A percentile compares a stretch with the other conserved stretches of the same genome.
Evolutionary conservation across 768 basidiomycete species (phyloP).

Genomic region (Strobilomyces dryophilus): DNA sequence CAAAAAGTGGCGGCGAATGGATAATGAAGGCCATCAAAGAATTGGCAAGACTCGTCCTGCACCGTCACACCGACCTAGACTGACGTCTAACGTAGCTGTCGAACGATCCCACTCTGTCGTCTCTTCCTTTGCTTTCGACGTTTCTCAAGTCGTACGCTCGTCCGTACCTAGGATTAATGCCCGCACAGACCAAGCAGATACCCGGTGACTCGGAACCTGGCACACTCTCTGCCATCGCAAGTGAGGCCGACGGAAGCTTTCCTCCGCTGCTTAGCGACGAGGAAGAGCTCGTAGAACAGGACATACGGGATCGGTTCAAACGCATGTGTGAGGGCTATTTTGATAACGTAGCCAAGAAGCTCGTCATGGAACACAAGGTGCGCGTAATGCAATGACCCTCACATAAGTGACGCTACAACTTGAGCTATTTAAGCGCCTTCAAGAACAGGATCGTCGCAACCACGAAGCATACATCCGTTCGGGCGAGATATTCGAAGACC

Average conservation of each 20-base stretch:
- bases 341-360: constrained; percentile 85
- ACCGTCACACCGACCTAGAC: constrained; percentile 11
- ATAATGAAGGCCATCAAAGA: constrained; percentile 86
- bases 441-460: constrained; percentile 95
- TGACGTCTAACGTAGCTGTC: constrained; percentile 55
- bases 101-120: constrained; percentile 81
- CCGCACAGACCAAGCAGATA: constrained; percentile 57
- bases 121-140: constrained; percentile 83
- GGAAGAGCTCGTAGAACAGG: constrained; percentile 79
- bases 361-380: constrained; percentile 89
- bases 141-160: constrained; percentile 92
- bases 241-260: constrained; percentile 35
- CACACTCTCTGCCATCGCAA: constrained; percentile 41
- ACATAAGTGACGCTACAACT: background rate
- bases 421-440: constrained; percentile 59
- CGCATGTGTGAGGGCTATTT: constrained; percentile 94
- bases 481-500: constrained; percentile 98
- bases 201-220: constrained; percentile 51
- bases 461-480: constrained; percentile 99
- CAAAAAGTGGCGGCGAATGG: constrained; percentile 77
- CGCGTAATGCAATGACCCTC: constrained; percentile 14
- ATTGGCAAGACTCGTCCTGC: constrained; percentile 50
- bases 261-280: constrained; percentile 45
- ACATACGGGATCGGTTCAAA: constrained; percentile 84
- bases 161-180: constrained; percentile 78